A percentile compares a stretch with the other conserved stretches of the same genome.
Evolutionary conservation across 2,329 filamentous ascomycete genomes (phyloP).

Genomic region (Sclerotinia minor): DNA sequence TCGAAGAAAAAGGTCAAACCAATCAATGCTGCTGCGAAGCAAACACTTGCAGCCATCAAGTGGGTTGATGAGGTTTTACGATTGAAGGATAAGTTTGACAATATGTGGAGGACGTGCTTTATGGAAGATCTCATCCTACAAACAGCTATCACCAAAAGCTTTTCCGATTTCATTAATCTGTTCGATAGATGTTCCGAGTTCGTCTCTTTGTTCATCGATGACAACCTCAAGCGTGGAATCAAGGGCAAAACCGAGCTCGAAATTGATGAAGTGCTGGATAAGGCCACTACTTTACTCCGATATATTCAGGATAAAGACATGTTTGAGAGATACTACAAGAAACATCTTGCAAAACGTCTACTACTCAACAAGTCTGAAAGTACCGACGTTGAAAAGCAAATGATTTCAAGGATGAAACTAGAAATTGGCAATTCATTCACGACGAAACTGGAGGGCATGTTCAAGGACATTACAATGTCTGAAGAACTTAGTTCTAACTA

Average conservation of each 20-base stretch:
- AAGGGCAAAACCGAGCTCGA: conserved; percentile 90
- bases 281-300: conserved; percentile 82
- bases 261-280: conserved; percentile 80
- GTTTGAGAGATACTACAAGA: conserved; percentile 98
- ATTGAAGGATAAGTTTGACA: conserved; percentile 88
- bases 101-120: conserved; percentile 73
- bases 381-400: conserved; percentile 89
- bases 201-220: conserved; percentile 94
- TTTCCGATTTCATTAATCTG: conserved; percentile 90
- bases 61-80: conserved; percentile 91
- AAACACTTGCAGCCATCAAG: conserved; percentile 83
- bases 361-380: conserved; percentile 88
- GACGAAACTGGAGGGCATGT: conserved; percentile 92
- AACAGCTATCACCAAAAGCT: conserved; percentile 80
- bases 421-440: conserved; percentile 95
- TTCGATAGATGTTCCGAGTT: conserved; percentile 85
- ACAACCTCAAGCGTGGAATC: conserved; percentile 91
- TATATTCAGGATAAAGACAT: conserved; percentile 91
- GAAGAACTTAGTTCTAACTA: conserved; percentile 79
- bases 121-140: conserved; percentile 73
- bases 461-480: conserved; percentile 90
- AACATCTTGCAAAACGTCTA: conserved; percentile 84
- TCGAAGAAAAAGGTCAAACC: conserved; percentile 51
- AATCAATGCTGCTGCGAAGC: conserved; percentile 65
- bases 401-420: conserved; percentile 96